phyloP scores from a whole-genome alignment of 2,329 filamentous ascomycete species.

The Trichoderma guizhouense region DNA sequence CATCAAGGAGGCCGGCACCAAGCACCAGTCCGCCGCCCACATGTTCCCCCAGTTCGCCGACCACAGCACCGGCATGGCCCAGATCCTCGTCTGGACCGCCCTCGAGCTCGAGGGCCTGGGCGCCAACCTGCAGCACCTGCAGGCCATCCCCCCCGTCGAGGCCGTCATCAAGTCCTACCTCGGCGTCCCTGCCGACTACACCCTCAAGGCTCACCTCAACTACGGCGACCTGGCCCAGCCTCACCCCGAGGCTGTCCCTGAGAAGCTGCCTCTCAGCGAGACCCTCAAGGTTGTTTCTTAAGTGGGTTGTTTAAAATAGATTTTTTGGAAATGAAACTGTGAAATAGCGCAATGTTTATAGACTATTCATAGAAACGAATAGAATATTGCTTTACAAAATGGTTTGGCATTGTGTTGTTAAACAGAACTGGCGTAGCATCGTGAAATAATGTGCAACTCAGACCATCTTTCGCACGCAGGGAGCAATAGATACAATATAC shows the following conservation, averaged over 20 bases:
- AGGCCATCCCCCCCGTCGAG: conserved; percentile 76
- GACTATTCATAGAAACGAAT: not conserved
- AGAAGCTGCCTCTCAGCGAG: conserved; percentile 8
- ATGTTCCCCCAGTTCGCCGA: conserved; percentile 73
- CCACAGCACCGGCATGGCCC: conserved; percentile 74
- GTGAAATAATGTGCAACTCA: too few relatives aligned
- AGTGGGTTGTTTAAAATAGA: not conserved
- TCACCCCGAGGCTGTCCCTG: not conserved
- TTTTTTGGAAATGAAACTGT: not conserved
- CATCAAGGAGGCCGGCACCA: conserved; percentile 62
- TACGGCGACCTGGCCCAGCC: conserved; percentile 1
- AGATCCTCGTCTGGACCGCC: conserved; percentile 76
- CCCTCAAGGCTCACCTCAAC: conserved; percentile 6
- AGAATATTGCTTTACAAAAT: not conserved
- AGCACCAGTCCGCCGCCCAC: conserved; percentile 71
- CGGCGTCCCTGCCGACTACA: not conserved
- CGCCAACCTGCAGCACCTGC: conserved; percentile 91
- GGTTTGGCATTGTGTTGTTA: not conserved
- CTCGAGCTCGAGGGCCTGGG: conserved; percentile 81
- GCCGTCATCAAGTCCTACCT: conserved; percentile 41
- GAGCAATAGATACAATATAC: too few relatives aligned
- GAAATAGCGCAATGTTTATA: not conserved
- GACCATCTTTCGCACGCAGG: too few relatives aligned
- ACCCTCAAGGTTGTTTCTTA: not conserved
- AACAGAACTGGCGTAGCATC: too few relatives aligned